A percentile compares a stretch with the other conserved stretches of the same genome.
Conservation (phyloP, 2,329 filamentous ascomycete species). For the Elsinoe necatrix region DNA sequence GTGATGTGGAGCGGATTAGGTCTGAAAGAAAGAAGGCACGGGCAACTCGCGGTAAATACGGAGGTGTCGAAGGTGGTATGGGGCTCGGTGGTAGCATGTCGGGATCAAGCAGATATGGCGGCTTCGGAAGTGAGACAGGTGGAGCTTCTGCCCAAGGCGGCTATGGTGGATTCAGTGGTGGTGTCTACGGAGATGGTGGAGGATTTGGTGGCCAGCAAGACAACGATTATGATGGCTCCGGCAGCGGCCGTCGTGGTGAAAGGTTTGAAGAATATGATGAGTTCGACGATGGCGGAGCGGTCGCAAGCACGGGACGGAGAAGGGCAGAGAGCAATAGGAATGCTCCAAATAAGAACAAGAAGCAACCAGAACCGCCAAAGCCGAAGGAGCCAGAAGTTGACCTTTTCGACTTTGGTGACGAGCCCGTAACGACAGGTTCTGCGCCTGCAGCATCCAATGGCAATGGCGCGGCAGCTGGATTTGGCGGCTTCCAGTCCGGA, state of each 20-base stretch:
- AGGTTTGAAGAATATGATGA: slow-evolving; percentile 97
- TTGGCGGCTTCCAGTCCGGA: slow-evolving; percentile 91
- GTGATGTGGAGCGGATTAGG: slow-evolving; percentile 80
- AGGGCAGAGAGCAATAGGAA: slow-evolving; percentile 36
- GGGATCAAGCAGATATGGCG: slow-evolving; percentile 62
- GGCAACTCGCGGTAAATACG: slow-evolving; percentile 86
- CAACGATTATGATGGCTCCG: slow-evolving; percentile 54
- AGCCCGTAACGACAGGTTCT: slow-evolving; percentile 52
- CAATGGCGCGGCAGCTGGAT: slow-evolving; percentile 59
- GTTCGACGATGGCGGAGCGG: slow-evolving; percentile 65
- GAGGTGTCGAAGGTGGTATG: slow-evolving; percentile 78
- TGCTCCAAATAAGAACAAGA: slow-evolving; percentile 36
- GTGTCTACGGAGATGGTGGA: slow-evolving; percentile 90
- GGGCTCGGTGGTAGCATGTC: slow-evolving; percentile 48
- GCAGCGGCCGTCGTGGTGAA: slow-evolving; percentile 54
- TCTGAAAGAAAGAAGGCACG: slow-evolving; percentile 77
- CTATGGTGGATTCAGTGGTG: slow-evolving; percentile 61
- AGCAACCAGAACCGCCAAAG: slow-evolving; percentile 64
- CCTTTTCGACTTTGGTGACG: slow-evolving; percentile 78
- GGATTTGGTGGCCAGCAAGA: slow-evolving; percentile 74
- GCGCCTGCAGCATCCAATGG: slow-evolving; percentile 39
- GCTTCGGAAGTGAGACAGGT: slow-evolving; percentile 72
- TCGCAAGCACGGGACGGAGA: slow-evolving; percentile 44
- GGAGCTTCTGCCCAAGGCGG: slow-evolving; percentile 21
- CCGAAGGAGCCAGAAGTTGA: slow-evolving; percentile 84